These are phyloP conservation scores for Claviceps sorghi DNA, from an alignment of 2,329 filamentous ascomycete genomes.

Conservation along the genomic window DNA sequence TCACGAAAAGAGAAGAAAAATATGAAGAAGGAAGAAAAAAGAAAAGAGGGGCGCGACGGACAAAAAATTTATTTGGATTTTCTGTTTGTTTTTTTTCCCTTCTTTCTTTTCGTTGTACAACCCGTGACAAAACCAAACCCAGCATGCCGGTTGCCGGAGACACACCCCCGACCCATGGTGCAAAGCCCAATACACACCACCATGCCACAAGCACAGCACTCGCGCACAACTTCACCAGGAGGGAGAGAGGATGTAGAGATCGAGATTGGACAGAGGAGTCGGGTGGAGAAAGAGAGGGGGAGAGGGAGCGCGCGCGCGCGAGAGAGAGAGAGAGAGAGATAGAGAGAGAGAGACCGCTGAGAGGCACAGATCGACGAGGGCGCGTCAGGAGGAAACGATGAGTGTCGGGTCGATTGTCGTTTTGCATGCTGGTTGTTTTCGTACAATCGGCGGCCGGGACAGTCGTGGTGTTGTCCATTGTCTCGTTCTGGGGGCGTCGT, in stretches of 20 bases:
- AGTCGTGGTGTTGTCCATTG: conserved; percentile 1
- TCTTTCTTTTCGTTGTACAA: conserved; percentile 6
- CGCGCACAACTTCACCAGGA: background rate
- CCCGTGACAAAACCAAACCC: conserved; percentile 14
- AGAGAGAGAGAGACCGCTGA: background rate
- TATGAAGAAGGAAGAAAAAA: background rate
- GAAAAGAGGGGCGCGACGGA: background rate
- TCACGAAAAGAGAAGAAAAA: background rate
- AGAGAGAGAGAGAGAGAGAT: background rate
- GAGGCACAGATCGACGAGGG: conserved; percentile 8
- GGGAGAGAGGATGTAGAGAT: conserved; percentile 14
- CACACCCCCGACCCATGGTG: conserved; percentile 12
- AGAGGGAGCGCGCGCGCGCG: too few species aligned
- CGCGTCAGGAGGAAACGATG: conserved; percentile 3
- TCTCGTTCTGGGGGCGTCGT: background rate
- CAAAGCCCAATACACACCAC: conserved; percentile 8
- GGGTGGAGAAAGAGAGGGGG: conserved; percentile 1
- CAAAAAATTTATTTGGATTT: background rate
- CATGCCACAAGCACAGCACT: background rate
- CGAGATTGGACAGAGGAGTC: conserved; percentile 15
- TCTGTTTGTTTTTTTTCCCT: background rate
- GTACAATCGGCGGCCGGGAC: conserved; percentile 9
- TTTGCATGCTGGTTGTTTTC: background rate
- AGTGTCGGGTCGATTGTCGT: conserved; percentile 1
- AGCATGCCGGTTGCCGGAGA: conserved; percentile 13